phyloP scores from a whole-genome alignment of 768 basidiomycete species.

The Rhizopogon vinicolor region DNA sequence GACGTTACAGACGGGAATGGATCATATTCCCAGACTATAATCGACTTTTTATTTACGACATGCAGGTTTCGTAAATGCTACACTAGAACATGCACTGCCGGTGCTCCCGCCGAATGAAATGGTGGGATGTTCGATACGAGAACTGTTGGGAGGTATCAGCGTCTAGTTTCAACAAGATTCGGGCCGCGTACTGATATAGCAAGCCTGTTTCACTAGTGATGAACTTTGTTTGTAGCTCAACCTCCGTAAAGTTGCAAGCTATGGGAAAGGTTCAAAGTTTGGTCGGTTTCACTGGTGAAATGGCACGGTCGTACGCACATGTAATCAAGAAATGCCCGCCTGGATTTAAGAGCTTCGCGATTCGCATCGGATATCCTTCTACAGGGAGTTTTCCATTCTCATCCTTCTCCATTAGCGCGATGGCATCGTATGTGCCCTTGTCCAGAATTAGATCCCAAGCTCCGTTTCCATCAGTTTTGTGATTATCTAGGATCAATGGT shows the following conservation, averaged over 20 bases:
- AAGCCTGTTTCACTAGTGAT: conserved; percentile 43
- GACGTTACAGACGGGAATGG: conserved; percentile 60
- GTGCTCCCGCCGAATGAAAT: conserved; percentile 76
- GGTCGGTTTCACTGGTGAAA: not conserved
- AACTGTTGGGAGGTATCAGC: conserved; percentile 39
- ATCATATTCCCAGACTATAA: conserved; percentile 39
- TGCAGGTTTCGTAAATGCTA: conserved; percentile 58
- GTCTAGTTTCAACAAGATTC: not conserved
- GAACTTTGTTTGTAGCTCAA: conserved; percentile 60
- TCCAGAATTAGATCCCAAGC: conserved; percentile 76
- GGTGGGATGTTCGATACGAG: conserved; percentile 64
- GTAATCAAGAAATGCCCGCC: conserved; percentile 76
- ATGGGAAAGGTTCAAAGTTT: not conserved
- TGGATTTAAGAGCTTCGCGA: conserved; percentile 52
- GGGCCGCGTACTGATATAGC: conserved; percentile 53
- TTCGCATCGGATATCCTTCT: conserved; percentile 54
- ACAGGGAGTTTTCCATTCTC: conserved; percentile 48
- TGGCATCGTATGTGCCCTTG: conserved; percentile 89
- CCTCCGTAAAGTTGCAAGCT: conserved; percentile 87
- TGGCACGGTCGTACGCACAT: conserved; percentile 42
- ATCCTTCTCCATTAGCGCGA: conserved; percentile 64
- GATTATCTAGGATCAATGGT: conserved; percentile 16
- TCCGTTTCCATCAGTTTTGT: conserved; percentile 7
- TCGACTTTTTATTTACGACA: not conserved
- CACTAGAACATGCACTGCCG: conserved; percentile 64